Conservation (phyloP, 129 eudicot species). For the Centaurea solstitialis region DNA sequence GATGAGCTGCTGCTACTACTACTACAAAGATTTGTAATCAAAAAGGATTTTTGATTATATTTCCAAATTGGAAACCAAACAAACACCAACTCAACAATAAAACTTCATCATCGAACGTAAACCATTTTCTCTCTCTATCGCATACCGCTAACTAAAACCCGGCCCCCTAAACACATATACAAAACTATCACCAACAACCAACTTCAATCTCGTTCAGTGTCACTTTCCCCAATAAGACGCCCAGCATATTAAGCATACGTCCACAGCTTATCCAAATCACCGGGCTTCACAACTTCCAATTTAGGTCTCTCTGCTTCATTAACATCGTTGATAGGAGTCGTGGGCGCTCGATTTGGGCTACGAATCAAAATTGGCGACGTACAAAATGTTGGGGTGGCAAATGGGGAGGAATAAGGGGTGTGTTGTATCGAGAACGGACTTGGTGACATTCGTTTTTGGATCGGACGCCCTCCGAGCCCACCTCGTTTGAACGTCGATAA, state of each 20-base stretch:
- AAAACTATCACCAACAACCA: not conserved
- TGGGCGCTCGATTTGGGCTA: slow-evolving; percentile 59
- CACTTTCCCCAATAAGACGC: slow-evolving; percentile 46
- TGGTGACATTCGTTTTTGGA: slow-evolving; percentile 80
- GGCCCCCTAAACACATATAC: slow-evolving; percentile 24
- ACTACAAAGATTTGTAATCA: no score
- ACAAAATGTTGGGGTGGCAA: slow-evolving; percentile 79
- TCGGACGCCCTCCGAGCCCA: slow-evolving; percentile 70
- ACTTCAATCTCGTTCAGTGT: slow-evolving; percentile 47
- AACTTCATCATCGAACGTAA: no score
- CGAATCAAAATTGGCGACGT: slow-evolving; percentile 56
- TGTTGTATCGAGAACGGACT: slow-evolving; percentile 88
- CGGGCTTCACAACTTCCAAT: slow-evolving; percentile 41
- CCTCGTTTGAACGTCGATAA: slow-evolving; percentile 67
- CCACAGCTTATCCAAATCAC: slow-evolving; percentile 76
- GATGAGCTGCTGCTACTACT: no score
- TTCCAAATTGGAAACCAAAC: no score
- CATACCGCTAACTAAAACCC: not conserved
- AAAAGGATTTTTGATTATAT: no score
- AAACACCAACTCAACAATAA: no score
- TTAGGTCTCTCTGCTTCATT: slow-evolving; percentile 25
- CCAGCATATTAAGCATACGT: slow-evolving; percentile 41
- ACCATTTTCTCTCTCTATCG: not conserved
- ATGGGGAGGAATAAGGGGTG: slow-evolving; percentile 76
- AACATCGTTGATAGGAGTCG: slow-evolving; percentile 26